These are phyloP conservation scores for Cadophora malorum DNA, from an alignment of 2,329 filamentous ascomycete species.

Conservation along the genomic window DNA sequence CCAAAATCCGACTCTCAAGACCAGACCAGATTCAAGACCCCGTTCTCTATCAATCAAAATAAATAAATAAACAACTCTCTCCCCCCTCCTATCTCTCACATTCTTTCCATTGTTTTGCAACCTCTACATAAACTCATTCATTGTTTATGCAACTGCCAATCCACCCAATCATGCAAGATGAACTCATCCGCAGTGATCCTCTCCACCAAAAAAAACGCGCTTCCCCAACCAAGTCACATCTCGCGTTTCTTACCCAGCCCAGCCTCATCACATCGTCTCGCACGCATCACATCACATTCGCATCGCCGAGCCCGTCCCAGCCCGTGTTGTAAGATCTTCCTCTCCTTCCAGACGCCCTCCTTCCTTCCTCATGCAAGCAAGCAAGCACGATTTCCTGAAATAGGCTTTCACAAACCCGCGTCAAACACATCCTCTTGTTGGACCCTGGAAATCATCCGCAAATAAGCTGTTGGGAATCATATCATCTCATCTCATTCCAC, in stretches of 20 bases:
- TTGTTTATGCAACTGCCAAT: slow-evolving; percentile 1
- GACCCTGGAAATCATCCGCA: too few species aligned
- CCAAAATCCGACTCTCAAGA: not conserved
- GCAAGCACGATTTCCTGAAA: not conserved
- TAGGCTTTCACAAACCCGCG: not conserved
- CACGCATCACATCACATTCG: not conserved
- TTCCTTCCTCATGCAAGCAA: not conserved
- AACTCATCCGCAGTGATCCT: not conserved
- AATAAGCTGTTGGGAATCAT: too few species aligned
- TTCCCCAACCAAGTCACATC: not conserved
- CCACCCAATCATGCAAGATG: slow-evolving; percentile 8
- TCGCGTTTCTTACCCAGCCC: slow-evolving; percentile 7
- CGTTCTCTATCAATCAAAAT: slow-evolving; percentile 2
- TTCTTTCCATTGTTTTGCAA: slow-evolving; percentile 4
- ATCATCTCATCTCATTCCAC: too few species aligned
- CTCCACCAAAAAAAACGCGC: not conserved
- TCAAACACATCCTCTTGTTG: too few species aligned
- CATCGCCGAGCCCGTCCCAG: slow-evolving; percentile 10
- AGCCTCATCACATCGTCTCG: not conserved
- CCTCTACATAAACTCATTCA: not conserved
- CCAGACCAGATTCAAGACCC: not conserved
- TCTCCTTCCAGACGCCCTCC: not conserved
- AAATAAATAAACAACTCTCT: slow-evolving; percentile 11
- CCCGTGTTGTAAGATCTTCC: slow-evolving; percentile 2
- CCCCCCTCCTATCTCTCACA: not conserved